A percentile compares a stretch with the other conserved stretches of the same genome.
phyloP scores from a whole-genome alignment of 441 rosid genomes.

The Daphne laureola region DNA sequence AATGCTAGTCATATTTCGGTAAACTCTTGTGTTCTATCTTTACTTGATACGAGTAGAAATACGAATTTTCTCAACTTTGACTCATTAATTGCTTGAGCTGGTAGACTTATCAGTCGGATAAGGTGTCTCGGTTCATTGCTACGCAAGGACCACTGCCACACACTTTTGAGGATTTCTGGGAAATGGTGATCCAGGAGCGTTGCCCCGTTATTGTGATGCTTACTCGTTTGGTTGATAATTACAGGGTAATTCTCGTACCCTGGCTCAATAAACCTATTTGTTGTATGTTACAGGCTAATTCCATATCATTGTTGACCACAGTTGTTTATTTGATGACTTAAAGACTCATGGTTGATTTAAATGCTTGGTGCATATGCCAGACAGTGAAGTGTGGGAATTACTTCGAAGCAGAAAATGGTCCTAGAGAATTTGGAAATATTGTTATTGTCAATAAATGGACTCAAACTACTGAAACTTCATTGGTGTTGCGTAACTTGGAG shows the following conservation, averaged over 20 bases:
- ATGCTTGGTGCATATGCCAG: slow-evolving; percentile 22
- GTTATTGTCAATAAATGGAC: slow-evolving; percentile 47
- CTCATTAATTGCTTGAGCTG: slow-evolving; percentile 17
- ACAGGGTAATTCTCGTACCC: slow-evolving; percentile 35
- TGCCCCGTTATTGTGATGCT: slow-evolving; percentile 87
- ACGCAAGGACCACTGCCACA: slow-evolving; percentile 83
- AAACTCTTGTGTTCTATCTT: slow-evolving; percentile 5
- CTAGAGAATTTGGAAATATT: slow-evolving; percentile 73
- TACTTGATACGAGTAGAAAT: neutral
- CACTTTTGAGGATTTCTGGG: slow-evolving; percentile 91
- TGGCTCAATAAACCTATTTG: slow-evolving; percentile 5
- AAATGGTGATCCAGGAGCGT: slow-evolving; percentile 70
- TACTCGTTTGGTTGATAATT: slow-evolving; percentile 71
- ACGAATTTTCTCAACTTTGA: slow-evolving; percentile 1
- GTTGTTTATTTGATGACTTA: neutral
- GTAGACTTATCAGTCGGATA: slow-evolving; percentile 58
- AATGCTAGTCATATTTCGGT: slow-evolving; percentile 79
- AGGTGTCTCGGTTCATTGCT: slow-evolving; percentile 65
- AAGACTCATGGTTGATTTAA: slow-evolving; percentile 5
- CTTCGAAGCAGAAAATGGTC: slow-evolving; percentile 72
- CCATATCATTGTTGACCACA: neutral
- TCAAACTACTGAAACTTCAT: slow-evolving; percentile 42
- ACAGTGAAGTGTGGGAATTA: slow-evolving; percentile 75
- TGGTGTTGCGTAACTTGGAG: slow-evolving; percentile 65
- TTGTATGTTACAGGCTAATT: neutral